Conservation (phyloP, 2,329 filamentous ascomycete species). For the Alternaria ethzedia region DNA sequence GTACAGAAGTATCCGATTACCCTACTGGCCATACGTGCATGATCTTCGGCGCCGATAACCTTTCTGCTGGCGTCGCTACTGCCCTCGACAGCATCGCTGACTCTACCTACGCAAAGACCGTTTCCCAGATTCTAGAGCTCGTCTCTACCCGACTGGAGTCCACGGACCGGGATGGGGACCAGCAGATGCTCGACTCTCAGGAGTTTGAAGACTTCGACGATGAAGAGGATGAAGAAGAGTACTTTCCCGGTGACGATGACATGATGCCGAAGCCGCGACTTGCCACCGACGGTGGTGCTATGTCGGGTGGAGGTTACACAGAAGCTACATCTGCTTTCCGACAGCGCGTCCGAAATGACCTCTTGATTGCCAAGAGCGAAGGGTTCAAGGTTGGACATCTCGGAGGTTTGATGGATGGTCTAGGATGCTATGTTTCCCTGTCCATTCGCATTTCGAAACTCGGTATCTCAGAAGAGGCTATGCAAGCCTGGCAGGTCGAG, state of each 20-base stretch:
- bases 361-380: constrained; percentile 65
- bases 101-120: constrained; percentile 50
- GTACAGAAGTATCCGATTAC: constrained; percentile 65
- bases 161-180: constrained; percentile 51
- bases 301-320: constrained; percentile 13
- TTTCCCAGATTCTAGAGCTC: constrained; percentile 58
- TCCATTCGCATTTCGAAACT: constrained; percentile 74
- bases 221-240: constrained; percentile 45
- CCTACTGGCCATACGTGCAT: constrained; percentile 64
- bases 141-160: constrained; percentile 49
- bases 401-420: constrained; percentile 57
- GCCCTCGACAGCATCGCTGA: constrained; percentile 57
- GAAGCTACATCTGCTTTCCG: constrained; percentile 33
- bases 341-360: constrained; percentile 63
- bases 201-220: constrained; percentile 39
- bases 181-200: constrained; percentile 51
- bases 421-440: constrained; percentile 65
- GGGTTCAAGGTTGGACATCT: constrained; percentile 75
- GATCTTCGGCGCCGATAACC: constrained; percentile 60
- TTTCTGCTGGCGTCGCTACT: constrained; percentile 50
- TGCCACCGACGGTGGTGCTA: not conserved
- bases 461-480: constrained; percentile 73
- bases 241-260: constrained; percentile 50
- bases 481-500: constrained; percentile 77
- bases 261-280: constrained; percentile 39